These are phyloP conservation scores for Ganoderma lucidum DNA, from an alignment of 1,284 basidiomycete species.

Conservation along the genomic window DNA sequence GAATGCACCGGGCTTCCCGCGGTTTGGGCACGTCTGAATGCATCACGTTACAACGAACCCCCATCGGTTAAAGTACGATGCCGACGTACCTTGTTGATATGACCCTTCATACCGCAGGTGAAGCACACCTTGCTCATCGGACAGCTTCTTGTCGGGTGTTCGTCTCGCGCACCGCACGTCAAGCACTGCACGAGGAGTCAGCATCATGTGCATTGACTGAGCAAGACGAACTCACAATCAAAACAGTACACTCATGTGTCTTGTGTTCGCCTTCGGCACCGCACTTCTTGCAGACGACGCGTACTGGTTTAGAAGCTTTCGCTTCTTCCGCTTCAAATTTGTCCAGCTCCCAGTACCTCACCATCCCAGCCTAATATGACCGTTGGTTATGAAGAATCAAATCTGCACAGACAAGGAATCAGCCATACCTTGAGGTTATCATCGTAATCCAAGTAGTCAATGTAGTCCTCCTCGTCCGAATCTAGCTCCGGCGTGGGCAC, in stretches of 20 bases:
- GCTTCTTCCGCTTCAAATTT: slow-evolving; percentile 47
- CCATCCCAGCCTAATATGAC: slow-evolving; percentile 45
- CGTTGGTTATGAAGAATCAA: slow-evolving; percentile 7
- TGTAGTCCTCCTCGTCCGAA: slow-evolving; percentile 64
- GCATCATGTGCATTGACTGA: slow-evolving; percentile 13
- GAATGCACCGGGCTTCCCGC: slow-evolving; percentile 43
- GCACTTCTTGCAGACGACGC: slow-evolving; percentile 75
- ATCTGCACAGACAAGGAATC: not conserved
- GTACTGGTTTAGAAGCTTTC: slow-evolving; percentile 46
- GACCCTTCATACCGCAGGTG: slow-evolving; percentile 87
- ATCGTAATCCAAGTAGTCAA: slow-evolving; percentile 75
- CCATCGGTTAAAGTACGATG: not conserved
- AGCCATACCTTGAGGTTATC: slow-evolving; percentile 66
- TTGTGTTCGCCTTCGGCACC: slow-evolving; percentile 74
- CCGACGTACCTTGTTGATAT: slow-evolving; percentile 72
- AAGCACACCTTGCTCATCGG: slow-evolving; percentile 89
- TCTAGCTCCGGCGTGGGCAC: slow-evolving; percentile 47
- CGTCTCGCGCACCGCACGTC: slow-evolving; percentile 87
- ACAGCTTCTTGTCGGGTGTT: slow-evolving; percentile 85
- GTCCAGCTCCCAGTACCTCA: slow-evolving; percentile 67
- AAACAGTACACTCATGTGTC: slow-evolving; percentile 67
- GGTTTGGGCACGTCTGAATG: slow-evolving; percentile 79
- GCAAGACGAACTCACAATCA: slow-evolving; percentile 60
- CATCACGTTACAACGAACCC: not conserved
- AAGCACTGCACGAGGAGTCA: slow-evolving; percentile 65